A percentile compares a stretch with the other conserved stretches of the same genome.
Evolutionary conservation across 2,329 filamentous ascomycete species (phyloP).

Genomic region (Amylocarpus encephaloides): DNA sequence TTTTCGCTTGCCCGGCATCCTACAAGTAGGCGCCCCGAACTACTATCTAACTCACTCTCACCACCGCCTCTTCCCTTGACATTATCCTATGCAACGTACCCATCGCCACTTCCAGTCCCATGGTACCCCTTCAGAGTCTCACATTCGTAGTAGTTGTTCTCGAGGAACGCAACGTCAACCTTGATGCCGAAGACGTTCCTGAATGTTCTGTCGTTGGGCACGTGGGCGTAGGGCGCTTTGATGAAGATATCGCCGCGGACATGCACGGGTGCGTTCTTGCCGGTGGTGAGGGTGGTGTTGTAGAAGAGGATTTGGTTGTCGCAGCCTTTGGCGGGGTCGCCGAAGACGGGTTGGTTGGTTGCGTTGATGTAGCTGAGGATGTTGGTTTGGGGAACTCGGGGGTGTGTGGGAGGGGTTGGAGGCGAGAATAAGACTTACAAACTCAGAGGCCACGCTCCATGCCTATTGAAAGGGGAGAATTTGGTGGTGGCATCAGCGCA

Average conservation of each 20-base stretch:
- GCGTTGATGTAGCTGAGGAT: constrained; percentile 38
- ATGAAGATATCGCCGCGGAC: constrained; percentile 32
- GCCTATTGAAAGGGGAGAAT: background rate
- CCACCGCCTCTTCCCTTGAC: too few relatives aligned
- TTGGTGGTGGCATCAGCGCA: constrained; percentile 3
- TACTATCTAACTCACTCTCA: too few relatives aligned
- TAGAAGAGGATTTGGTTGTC: constrained; percentile 41
- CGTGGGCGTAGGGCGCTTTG: constrained; percentile 27
- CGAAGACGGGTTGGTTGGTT: constrained; percentile 48
- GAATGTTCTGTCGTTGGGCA: constrained; percentile 25
- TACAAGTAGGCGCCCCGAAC: too few relatives aligned
- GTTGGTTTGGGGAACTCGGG: too few relatives aligned
- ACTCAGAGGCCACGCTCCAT: constrained; percentile 1
- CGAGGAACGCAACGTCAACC: constrained; percentile 35
- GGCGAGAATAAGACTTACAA: constrained; percentile 8
- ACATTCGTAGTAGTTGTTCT: constrained; percentile 34
- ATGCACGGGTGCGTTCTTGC: constrained; percentile 28
- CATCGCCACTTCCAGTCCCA: constrained; percentile 1
- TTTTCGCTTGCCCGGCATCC: too few relatives aligned
- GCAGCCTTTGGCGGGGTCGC: constrained; percentile 34
- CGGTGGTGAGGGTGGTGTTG: constrained; percentile 38
- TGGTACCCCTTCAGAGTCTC: constrained; percentile 18
- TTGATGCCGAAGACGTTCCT: constrained; percentile 31
- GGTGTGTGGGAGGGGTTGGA: too few relatives aligned
- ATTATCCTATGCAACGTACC: background rate